Evolutionary conservation across 2,329 filamentous ascomycete genomes (phyloP).

Genomic region (Cladophialophora carrionii): DNA sequence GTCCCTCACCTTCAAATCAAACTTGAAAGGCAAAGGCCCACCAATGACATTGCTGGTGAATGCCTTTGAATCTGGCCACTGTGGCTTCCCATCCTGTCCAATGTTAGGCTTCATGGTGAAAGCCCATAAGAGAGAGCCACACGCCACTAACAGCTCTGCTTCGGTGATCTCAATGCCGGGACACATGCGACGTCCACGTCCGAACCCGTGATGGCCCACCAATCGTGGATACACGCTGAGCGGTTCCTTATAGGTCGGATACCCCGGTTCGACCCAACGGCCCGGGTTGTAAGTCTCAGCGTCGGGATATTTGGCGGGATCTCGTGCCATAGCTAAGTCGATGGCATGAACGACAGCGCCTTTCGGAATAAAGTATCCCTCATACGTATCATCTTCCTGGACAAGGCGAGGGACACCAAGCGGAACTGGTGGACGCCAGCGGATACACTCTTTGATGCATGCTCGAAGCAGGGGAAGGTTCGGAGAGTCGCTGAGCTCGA

Average conservation of each 20-base stretch:
- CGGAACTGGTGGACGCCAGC: slow-evolving; percentile 56
- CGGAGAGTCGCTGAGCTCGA: slow-evolving; percentile 48
- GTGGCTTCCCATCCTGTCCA: slow-evolving; percentile 35
- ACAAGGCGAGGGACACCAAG: slow-evolving; percentile 56
- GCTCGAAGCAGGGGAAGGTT: slow-evolving; percentile 47
- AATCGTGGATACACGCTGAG: slow-evolving; percentile 30
- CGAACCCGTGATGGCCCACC: slow-evolving; percentile 28
- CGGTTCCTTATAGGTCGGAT: slow-evolving; percentile 40
- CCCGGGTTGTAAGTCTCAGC: slow-evolving; percentile 4
- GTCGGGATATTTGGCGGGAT: neutral
- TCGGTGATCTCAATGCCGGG: slow-evolving; percentile 32
- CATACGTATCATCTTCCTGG: slow-evolving; percentile 47
- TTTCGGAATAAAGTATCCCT: slow-evolving; percentile 4
- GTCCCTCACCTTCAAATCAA: slow-evolving; percentile 36
- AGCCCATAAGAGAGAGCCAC: slow-evolving; percentile 37
- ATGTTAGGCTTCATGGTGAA: slow-evolving; percentile 37
- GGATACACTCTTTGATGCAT: slow-evolving; percentile 49
- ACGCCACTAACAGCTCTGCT: slow-evolving; percentile 40
- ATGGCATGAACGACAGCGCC: slow-evolving; percentile 7
- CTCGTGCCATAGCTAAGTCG: neutral
- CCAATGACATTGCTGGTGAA: slow-evolving; percentile 38
- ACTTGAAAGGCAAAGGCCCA: slow-evolving; percentile 38
- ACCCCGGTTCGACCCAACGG: neutral
- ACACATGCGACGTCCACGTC: slow-evolving; percentile 35
- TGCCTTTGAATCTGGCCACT: slow-evolving; percentile 33